Conservation (phyloP, 2,329 filamentous ascomycete genomes). For the Diaporthe helianthi region DNA sequence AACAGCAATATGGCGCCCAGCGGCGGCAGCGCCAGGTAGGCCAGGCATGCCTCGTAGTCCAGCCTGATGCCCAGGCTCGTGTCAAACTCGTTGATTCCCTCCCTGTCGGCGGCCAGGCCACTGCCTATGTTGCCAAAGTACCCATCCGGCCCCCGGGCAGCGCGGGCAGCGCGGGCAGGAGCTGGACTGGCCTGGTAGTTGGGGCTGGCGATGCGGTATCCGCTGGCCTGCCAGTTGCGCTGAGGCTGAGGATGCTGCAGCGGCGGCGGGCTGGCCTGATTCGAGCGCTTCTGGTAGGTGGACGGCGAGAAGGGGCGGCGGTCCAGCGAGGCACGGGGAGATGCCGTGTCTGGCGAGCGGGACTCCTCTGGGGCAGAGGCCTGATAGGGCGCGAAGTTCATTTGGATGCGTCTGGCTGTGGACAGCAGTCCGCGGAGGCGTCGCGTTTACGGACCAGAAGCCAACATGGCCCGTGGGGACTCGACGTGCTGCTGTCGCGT, state of each 20-base stretch:
- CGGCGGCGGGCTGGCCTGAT: constrained; percentile 51
- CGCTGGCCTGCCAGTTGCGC: constrained; percentile 58
- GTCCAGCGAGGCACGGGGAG: constrained; percentile 66
- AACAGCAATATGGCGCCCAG: constrained; percentile 84
- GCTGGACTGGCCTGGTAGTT: constrained; percentile 42
- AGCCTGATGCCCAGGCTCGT: constrained; percentile 87
- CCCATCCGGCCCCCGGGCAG: constrained; percentile 41
- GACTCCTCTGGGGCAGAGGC: constrained; percentile 86
- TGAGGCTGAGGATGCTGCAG: constrained; percentile 64
- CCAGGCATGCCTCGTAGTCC: constrained; percentile 88
- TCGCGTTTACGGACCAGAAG: constrained; percentile 13
- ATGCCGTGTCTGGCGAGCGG: constrained; percentile 70
- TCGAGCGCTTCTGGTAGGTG: constrained; percentile 47
- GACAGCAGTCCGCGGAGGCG: constrained; percentile 12
- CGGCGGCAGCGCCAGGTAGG: constrained; percentile 86
- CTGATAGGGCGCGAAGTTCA: constrained; percentile 98
- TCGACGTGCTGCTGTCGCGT: constrained; percentile 7
- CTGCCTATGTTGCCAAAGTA: constrained; percentile 51
- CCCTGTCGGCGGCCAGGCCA: constrained; percentile 48
- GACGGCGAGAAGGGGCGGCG: constrained; percentile 61
- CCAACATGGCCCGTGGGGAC: constrained; percentile 21
- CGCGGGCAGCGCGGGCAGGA: constrained; percentile 37
- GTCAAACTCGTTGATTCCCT: constrained; percentile 82
- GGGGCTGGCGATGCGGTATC: constrained; percentile 48
- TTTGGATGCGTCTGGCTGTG: constrained; percentile 46